These are phyloP conservation scores for Phanerochaete carnosa DNA, from an alignment of 768 basidiomycete species.

Conservation along the genomic window DNA sequence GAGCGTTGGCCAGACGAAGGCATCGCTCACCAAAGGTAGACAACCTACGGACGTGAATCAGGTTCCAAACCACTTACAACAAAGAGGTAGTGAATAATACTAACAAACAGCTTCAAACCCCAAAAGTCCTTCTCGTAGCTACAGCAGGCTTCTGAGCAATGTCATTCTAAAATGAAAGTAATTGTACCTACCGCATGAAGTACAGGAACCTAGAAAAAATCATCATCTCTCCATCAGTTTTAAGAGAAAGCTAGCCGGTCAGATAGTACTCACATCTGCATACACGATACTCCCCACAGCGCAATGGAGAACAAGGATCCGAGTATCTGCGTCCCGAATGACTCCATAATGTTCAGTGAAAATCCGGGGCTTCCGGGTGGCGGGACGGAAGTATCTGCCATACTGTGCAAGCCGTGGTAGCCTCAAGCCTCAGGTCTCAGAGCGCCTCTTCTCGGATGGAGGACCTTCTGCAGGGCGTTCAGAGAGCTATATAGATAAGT, in stretches of 20 bases:
- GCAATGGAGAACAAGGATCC: neutral
- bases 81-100: neutral
- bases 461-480: too few species aligned
- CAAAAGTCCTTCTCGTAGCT: neutral
- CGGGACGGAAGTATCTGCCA: too few species aligned
- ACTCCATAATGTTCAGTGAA: too few species aligned
- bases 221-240: neutral
- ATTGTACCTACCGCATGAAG: neutral
- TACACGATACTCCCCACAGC: neutral
- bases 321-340: neutral
- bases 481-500: too few species aligned
- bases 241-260: neutral
- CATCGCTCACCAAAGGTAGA: neutral
- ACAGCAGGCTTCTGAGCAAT: too few species aligned
- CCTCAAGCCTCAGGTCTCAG: too few species aligned
- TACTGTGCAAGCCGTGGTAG: too few species aligned
- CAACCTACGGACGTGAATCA: neutral
- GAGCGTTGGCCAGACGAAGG: neutral
- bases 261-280: neutral
- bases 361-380: too few species aligned
- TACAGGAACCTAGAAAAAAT: neutral
- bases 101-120: neutral
- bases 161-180: too few species aligned
- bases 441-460: too few species aligned
- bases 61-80: too few species aligned